Percentiles rank a stretch among this genome's conserved stretches.
These are phyloP conservation scores for Aureobasidium sp. DNA, from an alignment of 2,329 filamentous ascomycete genomes.

Conservation along the genomic window DNA sequence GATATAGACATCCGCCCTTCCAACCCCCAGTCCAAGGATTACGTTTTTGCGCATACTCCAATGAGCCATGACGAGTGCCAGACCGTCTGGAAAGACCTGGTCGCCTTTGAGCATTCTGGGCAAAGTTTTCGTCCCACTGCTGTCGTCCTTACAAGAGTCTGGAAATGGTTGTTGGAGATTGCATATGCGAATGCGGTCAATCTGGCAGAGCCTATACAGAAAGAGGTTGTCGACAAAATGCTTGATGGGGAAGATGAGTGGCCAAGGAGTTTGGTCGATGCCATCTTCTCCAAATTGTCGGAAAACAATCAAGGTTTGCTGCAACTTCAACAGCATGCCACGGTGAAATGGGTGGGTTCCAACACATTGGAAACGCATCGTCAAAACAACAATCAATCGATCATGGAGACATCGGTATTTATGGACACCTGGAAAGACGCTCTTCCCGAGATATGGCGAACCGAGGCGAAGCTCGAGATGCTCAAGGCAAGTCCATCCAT, in stretches of 20 bases:
- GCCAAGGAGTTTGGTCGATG: conserved; percentile 27
- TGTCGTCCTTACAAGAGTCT: conserved; percentile 41
- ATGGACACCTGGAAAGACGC: conserved; percentile 32
- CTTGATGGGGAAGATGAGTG: conserved; percentile 35
- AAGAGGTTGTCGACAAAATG: conserved; percentile 29
- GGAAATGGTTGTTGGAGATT: conserved; percentile 39
- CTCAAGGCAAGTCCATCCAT: conserved; percentile 20
- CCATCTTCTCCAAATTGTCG: conserved; percentile 27
- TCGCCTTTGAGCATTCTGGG: conserved; percentile 44
- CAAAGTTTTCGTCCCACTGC: conserved; percentile 31
- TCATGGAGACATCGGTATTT: conserved; percentile 26
- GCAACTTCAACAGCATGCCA: background rate
- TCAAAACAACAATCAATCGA: background rate
- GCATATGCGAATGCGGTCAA: conserved; percentile 37
- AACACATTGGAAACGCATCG: conserved; percentile 21
- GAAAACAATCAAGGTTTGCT: background rate
- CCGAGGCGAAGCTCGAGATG: conserved; percentile 21
- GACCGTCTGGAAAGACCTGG: conserved; percentile 43
- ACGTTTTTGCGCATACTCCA: conserved; percentile 43
- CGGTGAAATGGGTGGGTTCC: conserved; percentile 19
- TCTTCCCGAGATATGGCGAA: conserved; percentile 30
- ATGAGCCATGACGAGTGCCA: conserved; percentile 47
- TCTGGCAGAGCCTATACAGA: conserved; percentile 24
- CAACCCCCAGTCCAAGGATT: conserved; percentile 18
- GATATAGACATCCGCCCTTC: conserved; percentile 6